Base-by-base conservation (phyloP, 495 filamentous ascomycete species). In the Cercophora sp. region DNA sequence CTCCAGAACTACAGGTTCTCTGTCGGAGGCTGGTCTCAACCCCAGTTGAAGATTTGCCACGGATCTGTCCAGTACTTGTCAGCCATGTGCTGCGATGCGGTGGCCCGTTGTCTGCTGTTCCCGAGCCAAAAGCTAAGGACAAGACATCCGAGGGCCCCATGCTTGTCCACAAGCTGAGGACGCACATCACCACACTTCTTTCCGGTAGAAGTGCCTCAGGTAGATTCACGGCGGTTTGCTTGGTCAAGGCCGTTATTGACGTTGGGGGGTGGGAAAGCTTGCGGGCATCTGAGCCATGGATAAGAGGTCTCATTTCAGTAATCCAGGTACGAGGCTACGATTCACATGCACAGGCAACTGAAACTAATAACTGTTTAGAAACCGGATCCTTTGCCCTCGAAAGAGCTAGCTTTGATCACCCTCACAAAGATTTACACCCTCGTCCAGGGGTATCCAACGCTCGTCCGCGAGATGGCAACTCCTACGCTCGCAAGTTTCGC, bases 381-480 rank as follows among this genome's bases (percentile, higher is more conserved):
- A 79, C 73, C 81, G 70, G 88, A 93, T 59, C 80, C 86, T 3
- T 59, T 80, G n/a, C 76, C 83, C 8, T 82, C 81, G 4, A 89
- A 89, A 63, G 83, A 84, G 64, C 72, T 95, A 54, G 79, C 76
- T 61, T 74, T 94, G 25, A 79, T 93, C 48, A 80, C 87, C 22
- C 62, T 95, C 53, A 87, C 86, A 18, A 85, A 85, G 56, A 90
- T 94, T 50, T 95, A 89, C 75, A 76, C 83, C 48, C 75, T 91
- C 19, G 86, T 88, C 49, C 89, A 89, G 57, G 81, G 83, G 44
- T 87, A 89, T 69, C 87, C 83, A 32, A 90, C 86, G 15, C 75
- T 95, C 19, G 76, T 91, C n/a, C 77, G 90, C 57, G 90, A 96
- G 63, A 86, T 94, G 55, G 90, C 88, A 1, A 94, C 89, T 3